phyloP scores from a whole-genome alignment of 768 basidiomycete species.

The Suillus americanus region DNA sequence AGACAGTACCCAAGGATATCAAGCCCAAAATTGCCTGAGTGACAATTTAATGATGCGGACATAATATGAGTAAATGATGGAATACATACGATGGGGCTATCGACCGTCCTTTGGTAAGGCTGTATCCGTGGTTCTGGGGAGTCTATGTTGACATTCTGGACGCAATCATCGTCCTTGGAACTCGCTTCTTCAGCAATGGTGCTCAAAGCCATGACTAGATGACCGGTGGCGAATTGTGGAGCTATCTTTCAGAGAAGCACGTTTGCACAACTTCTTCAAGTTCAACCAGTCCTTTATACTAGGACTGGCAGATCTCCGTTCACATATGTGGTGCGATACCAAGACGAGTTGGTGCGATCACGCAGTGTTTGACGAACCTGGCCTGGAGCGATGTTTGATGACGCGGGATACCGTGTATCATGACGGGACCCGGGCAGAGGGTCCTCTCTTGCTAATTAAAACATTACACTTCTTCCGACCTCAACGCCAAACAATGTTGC shows the following conservation, averaged over 20 bases:
- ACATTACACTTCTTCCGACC: too few species aligned
- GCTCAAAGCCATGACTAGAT: slow-evolving; percentile 17
- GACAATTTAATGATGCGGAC: not conserved
- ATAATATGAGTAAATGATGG: not conserved
- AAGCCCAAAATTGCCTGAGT: slow-evolving; percentile 26
- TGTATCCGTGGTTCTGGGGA: slow-evolving; percentile 17
- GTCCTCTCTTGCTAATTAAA: not conserved
- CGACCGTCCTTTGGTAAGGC: slow-evolving; percentile 25
- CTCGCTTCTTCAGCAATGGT: slow-evolving; percentile 21
- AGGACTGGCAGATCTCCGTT: not conserved
- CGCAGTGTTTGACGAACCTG: not conserved
- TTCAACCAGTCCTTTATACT: slow-evolving; percentile 22
- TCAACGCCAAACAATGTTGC: not conserved
- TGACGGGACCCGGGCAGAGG: not conserved
- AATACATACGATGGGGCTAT: slow-evolving; percentile 18
- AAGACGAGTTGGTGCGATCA: not conserved
- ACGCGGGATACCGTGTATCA: not conserved
- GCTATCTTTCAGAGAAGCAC: slow-evolving; percentile 5
- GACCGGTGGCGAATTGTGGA: not conserved
- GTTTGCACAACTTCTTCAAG: not conserved
- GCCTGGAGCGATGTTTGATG: not conserved
- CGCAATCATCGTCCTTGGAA: slow-evolving; percentile 20
- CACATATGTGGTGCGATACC: not conserved
- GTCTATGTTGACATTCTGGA: slow-evolving; percentile 22
- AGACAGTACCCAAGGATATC: slow-evolving; percentile 27